Conservation (phyloP, 257 asterid species). For the Ligustrum vulgare region DNA sequence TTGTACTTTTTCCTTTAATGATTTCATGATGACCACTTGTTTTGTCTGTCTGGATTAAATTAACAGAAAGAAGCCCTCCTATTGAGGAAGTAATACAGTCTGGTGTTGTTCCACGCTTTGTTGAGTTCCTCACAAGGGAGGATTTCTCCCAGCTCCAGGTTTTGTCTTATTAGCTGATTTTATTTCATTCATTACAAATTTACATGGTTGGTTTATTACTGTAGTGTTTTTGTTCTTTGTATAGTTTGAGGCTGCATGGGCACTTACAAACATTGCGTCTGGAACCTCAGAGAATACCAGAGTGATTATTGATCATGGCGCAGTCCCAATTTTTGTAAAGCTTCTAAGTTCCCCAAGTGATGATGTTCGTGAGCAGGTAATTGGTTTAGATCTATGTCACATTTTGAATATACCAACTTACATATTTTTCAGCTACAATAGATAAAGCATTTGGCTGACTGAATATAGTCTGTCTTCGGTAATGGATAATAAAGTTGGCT, state of each 20-base stretch:
- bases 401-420: background rate
- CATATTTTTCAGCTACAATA: constrained; percentile 2
- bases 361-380: constrained; percentile 97
- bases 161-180: constrained; percentile 5
- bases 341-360: constrained; percentile 85
- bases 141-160: constrained; percentile 91
- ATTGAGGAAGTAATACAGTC: constrained; percentile 93
- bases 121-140: constrained; percentile 77
- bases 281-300: constrained; percentile 92
- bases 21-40: constrained; percentile 14
- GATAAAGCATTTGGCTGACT: background rate
- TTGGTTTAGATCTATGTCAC: background rate
- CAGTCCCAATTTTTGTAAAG: constrained; percentile 79
- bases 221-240: constrained; percentile 17
- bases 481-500: background rate
- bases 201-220: background rate
- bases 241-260: constrained; percentile 98
- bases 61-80: constrained; percentile 84
- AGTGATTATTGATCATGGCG: constrained; percentile 86
- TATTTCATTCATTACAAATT: constrained; percentile 1
- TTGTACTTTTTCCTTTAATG: background rate
- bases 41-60: constrained; percentile 1
- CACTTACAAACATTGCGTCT: constrained; percentile 93
- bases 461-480: background rate
- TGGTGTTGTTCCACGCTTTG: constrained; percentile 93